A percentile compares a stretch with the other conserved stretches of the same genome.
Evolutionary conservation across 2,329 filamentous ascomycete species (phyloP).

Genomic region (Fusarium sp.): DNA sequence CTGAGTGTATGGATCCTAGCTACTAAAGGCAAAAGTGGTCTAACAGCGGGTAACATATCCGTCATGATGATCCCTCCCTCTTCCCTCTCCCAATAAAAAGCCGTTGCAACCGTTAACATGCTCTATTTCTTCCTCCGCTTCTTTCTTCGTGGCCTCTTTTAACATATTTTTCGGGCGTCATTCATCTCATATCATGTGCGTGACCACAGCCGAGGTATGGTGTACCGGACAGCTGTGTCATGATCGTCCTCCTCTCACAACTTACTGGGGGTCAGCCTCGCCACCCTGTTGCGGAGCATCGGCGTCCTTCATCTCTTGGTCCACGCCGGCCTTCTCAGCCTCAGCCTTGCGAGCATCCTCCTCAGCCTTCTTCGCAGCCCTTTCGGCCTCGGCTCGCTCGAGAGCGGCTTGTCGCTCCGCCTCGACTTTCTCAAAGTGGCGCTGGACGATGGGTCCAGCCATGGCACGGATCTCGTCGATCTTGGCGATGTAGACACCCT

Average conservation of each 20-base stretch:
- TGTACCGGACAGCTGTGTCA: conserved; percentile 3
- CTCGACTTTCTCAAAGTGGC: conserved; percentile 95
- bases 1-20: conserved; percentile 44
- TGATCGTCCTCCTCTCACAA: conserved; percentile 6
- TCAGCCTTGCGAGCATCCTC: conserved; percentile 68
- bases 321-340: conserved; percentile 62
- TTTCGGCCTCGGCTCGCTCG: conserved; percentile 82
- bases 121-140: conserved; percentile 31
- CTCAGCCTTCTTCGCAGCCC: conserved; percentile 78
- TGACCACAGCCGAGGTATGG: not conserved
- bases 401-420: conserved; percentile 83
- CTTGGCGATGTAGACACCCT: conserved; percentile 94
- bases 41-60: conserved; percentile 47
- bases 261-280: conserved; percentile 56
- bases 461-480: conserved; percentile 94
- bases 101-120: conserved; percentile 42
- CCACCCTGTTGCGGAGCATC: conserved; percentile 63
- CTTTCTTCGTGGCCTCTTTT: conserved; percentile 31
- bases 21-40: conserved; percentile 46
- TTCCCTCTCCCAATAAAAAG: conserved; percentile 33
- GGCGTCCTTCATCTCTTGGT: conserved; percentile 74
- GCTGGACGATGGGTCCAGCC: conserved; percentile 91
- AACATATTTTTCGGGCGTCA: conserved; percentile 37
- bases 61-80: conserved; percentile 45
- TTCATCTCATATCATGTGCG: conserved; percentile 41